These are phyloP conservation scores for Leccinum broughii DNA, from an alignment of 768 basidiomycete genomes.

Conservation along the genomic window DNA sequence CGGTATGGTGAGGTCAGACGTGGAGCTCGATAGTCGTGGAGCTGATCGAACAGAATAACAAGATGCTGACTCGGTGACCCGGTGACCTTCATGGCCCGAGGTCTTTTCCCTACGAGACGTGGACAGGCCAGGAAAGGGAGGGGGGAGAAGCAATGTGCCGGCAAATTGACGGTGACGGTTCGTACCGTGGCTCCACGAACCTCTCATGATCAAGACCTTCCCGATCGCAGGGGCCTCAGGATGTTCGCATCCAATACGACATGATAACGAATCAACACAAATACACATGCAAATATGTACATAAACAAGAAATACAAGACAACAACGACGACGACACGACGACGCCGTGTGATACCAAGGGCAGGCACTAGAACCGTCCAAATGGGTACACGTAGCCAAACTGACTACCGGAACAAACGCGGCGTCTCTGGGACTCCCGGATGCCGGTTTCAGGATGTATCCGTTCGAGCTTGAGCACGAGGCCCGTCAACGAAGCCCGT, in stretches of 20 bases:
- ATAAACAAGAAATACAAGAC: background rate
- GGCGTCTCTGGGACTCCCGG: background rate
- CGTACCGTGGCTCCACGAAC: background rate
- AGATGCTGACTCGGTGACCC: background rate
- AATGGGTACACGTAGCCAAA: conserved; percentile 2
- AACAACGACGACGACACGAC: background rate
- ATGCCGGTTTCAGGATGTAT: conserved; percentile 6
- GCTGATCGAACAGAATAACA: conserved; percentile 5
- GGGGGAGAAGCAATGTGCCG: background rate
- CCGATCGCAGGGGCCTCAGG: background rate
- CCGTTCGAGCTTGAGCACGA: conserved; percentile 57
- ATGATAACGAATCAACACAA: background rate
- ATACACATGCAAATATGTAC: background rate
- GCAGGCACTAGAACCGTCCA: background rate
- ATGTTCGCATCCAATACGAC: background rate
- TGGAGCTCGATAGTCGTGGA: conserved; percentile 5
- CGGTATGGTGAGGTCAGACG: conserved; percentile 1
- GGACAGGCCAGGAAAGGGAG: background rate
- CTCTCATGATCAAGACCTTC: background rate
- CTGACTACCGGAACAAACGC: conserved; percentile 6
- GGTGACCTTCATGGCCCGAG: conserved; percentile 2
- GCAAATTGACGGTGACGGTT: background rate
- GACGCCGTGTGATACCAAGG: conserved; percentile 42
- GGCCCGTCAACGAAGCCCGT: conserved; percentile 50
- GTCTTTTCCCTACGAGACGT: background rate